These are phyloP conservation scores for Ceratocystis huliohia DNA, from an alignment of 2,329 filamentous ascomycete genomes.

Conservation along the genomic window DNA sequence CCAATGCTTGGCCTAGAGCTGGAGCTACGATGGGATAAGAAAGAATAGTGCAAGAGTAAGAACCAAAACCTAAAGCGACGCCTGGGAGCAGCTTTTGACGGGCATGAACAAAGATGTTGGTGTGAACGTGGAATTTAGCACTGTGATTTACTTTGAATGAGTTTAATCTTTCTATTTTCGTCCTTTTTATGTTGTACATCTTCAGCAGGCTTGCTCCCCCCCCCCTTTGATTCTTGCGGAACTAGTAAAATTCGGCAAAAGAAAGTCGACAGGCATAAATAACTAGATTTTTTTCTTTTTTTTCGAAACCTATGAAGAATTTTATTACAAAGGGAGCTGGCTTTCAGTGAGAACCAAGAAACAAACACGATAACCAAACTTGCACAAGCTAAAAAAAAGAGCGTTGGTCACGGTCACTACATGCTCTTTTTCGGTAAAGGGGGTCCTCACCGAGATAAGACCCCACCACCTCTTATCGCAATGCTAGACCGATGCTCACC, in stretches of 20 bases:
- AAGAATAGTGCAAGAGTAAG: background rate
- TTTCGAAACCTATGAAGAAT: too few relatives aligned
- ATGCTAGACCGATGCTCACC: conserved; percentile 1
- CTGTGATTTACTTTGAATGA: background rate
- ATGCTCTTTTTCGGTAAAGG: background rate
- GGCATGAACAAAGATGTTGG: background rate
- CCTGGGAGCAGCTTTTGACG: background rate
- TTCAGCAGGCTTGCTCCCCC: background rate
- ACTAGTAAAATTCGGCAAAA: background rate
- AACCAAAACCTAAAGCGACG: background rate
- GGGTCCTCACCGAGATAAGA: background rate
- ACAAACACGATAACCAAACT: background rate
- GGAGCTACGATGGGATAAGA: background rate
- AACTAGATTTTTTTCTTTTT: too few relatives aligned
- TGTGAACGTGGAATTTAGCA: background rate
- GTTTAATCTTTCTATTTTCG: background rate
- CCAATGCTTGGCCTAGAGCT: background rate
- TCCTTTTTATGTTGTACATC: background rate
- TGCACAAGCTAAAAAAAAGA: background rate
- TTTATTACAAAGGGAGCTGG: too few relatives aligned
- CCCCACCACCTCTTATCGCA: background rate
- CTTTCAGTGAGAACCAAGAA: too few relatives aligned
- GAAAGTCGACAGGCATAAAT: too few relatives aligned
- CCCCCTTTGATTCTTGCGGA: background rate
- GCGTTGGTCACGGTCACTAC: background rate